phyloP scores from a whole-genome alignment of 441 rosid species.

The Aquilaria agallochum region DNA sequence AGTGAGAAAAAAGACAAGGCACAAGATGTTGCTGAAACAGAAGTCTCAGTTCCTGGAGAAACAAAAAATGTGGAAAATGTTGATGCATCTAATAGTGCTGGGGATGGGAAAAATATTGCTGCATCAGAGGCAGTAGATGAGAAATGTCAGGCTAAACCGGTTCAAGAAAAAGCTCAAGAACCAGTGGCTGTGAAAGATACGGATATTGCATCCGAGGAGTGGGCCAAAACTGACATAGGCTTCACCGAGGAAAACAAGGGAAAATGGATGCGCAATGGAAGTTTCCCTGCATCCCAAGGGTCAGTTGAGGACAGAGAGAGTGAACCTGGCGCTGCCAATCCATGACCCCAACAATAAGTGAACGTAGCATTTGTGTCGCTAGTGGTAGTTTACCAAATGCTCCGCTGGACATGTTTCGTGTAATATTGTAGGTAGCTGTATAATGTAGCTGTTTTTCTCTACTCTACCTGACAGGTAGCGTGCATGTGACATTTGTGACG shows the following conservation, averaged over 20 bases:
- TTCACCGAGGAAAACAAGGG: conserved; percentile 6
- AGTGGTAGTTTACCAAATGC: conserved; percentile 24
- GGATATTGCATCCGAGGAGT: neutral
- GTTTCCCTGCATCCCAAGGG: conserved; percentile 19
- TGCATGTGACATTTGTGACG: conserved; percentile 16
- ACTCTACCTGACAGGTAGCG: conserved; percentile 10
- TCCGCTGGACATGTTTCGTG: conserved; percentile 21
- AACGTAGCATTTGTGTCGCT: conserved; percentile 25
- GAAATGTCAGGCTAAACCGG: conserved; percentile 15
- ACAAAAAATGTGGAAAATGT: conserved; percentile 11
- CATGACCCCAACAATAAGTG: conserved; percentile 21
- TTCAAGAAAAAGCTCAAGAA: conserved; percentile 5
- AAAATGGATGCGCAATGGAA: conserved; percentile 18
- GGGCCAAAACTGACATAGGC: neutral
- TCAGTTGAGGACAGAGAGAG: conserved; percentile 22
- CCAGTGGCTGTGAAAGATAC: conserved; percentile 1
- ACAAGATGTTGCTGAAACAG: conserved; percentile 22
- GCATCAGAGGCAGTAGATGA: conserved; percentile 16
- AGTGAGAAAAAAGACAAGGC: conserved; percentile 20
- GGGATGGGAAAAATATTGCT: conserved; percentile 20
- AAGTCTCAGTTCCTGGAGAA: conserved; percentile 19
- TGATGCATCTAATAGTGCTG: conserved; percentile 14
- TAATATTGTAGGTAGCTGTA: conserved; percentile 27
- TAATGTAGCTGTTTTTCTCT: conserved; percentile 19
- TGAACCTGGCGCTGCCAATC: conserved; percentile 23